Evolutionary conservation across 352 stramenopile species (phyloP), one percentile per base, ranked within the genome.

Genomic region (Pythium guiyangense): DNA sequence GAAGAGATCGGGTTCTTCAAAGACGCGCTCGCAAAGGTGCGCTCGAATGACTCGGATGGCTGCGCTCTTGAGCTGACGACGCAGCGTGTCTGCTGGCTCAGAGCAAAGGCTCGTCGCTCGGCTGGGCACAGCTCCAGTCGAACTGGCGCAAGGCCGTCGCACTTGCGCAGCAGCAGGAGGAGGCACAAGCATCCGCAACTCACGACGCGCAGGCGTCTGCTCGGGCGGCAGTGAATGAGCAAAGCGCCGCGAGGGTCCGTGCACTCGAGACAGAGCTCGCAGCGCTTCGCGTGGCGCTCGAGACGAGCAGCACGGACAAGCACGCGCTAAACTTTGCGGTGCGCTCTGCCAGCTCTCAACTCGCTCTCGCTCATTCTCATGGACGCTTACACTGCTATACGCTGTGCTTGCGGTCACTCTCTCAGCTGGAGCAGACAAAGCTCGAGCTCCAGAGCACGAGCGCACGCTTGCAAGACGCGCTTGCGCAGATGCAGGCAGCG

Each of bases 1-100:
- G 73, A 88, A 50, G 72, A 90, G 52, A 62, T 88, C 17, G 53
- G 62, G 5, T 69, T 86, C 29, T 90, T 86, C 60, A 90, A 86
- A 57, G 78, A 89, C 42, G 68, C 69, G 8, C 59, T 90, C 4
- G 65, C 63, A 3, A 78, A 70, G 43, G 71, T 78, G 11, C 47
- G 17, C 3, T 29, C 31, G n/a, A 9, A 35, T 5, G 31, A 35
- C 31, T 35, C 31, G 11, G 31, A 1, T 11, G 31, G 8, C 2
- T 49, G 37, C 17, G 11, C 6, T 34, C 25, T 53, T 60, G 18
- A 14, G 45, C 4, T 27, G 11, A 50, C 4, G 22, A 31, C 25
- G 25, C 10, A 10, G 8, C 22, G 25, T 10, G 45, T 53, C 10
- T 12, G 37, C 52, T n/a, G 27, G 22, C 22, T 9, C n/a, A 62